Conservation (phyloP, 23 red algal species). For the Agarophyton chilense region DNA sequence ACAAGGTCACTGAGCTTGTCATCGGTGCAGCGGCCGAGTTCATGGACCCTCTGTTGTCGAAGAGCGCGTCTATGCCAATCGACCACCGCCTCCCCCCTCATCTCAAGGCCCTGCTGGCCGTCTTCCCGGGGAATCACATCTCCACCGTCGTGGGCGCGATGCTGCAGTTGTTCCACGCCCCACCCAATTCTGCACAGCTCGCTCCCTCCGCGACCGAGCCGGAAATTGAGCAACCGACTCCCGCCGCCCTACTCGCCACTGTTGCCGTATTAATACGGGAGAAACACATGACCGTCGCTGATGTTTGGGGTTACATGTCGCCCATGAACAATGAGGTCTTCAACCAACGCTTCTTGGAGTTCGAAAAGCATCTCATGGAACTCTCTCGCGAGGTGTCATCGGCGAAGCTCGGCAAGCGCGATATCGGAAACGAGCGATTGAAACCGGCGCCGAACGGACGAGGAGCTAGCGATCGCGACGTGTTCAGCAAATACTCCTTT, state of each 20-base stretch:
- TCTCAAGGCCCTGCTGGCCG: slow-evolving; percentile 11
- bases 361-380: slow-evolving; percentile 38
- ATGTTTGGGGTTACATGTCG: slow-evolving; percentile 48
- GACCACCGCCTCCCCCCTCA: slow-evolving; percentile 34
- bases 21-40: slow-evolving; percentile 37
- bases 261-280: too few relatives aligned
- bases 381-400: too few relatives aligned
- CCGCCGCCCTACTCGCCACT: too few relatives aligned
- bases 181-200: too few relatives aligned
- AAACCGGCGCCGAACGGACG: not conserved
- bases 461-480: slow-evolving; percentile 47
- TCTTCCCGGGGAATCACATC: slow-evolving; percentile 27
- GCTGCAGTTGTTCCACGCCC: slow-evolving; percentile 42
- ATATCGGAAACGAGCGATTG: not conserved
- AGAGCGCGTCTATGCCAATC: slow-evolving; percentile 2
- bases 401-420: too few relatives aligned
- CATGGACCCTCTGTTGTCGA: not conserved
- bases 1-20: too few relatives aligned
- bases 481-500: too few relatives aligned
- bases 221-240: too few relatives aligned
- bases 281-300: too few relatives aligned
- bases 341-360: slow-evolving; percentile 13
- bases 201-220: too few relatives aligned
- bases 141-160: slow-evolving; percentile 46
- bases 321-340: slow-evolving; percentile 30